Base-by-base conservation (phyloP, 768 basidiomycete genomes). In the Mrakia blollopis region DNA sequence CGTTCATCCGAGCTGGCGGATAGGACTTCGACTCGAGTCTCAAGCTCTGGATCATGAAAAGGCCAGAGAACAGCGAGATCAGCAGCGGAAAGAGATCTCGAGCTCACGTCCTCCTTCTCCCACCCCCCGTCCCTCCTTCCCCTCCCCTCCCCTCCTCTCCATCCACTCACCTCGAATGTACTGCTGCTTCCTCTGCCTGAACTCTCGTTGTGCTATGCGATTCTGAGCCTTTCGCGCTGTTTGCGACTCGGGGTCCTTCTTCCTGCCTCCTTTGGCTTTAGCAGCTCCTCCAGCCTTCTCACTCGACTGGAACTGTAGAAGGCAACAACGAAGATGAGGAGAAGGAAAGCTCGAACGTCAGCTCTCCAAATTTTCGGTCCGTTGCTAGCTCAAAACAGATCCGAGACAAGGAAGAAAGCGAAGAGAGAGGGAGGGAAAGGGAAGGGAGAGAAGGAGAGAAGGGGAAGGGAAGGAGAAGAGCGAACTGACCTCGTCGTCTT, bases 131-230 rank as follows among this genome's bases (percentile, higher is more conserved):
- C 65, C 35, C 32, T 39, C 65, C 39, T 37, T 25, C 16, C 21
- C 65, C 37, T 37, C 37, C 37, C 35, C 21, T 25, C 37, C 32
- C 8, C 7, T 7, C 32, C 11, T 28, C 1, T 37, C 18, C 9
- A 44, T 23, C 11, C 18, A 41, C 65, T 1, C 9, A 68, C 65
- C 75, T 60, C 61, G 54, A n/a, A 76, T 76, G 69, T 76, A 76
- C 61, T 76, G 75, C 39, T 76, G 75, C 47, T 76, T 76, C 18
- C 75, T 54, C 41, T 69, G 75, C 37, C 75, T 52, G 47, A 76
- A 76, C 39, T 68, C 65, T 68, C 65, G 35, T 16, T 67, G 75
- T 30, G 75, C 75, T 13, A 70, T 60, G 3, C 75, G 50, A 28
- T 76, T 76, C 75, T 76, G 75, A 1, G 14, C 68, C 35, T 76